A percentile compares a stretch with the other conserved stretches of the same genome.
Evolutionary conservation across 2,329 filamentous ascomycete genomes (phyloP).

Genomic region (Neofusicoccum cordaticola): DNA sequence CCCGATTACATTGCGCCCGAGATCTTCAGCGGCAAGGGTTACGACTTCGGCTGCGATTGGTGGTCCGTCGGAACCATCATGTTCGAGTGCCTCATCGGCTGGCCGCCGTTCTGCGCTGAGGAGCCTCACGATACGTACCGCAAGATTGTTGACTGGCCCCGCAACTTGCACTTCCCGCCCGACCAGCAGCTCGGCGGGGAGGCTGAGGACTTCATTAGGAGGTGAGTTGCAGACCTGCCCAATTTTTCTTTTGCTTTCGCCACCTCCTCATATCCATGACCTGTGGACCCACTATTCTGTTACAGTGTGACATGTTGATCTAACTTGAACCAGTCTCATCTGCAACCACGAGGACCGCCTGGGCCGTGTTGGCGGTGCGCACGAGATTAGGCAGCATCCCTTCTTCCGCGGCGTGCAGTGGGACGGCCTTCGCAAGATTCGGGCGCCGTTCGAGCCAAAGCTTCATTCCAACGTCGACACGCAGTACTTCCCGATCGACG

Average conservation of each 20-base stretch:
- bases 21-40: slow-evolving; percentile 95
- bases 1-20: slow-evolving; percentile 98
- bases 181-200: slow-evolving; percentile 86
- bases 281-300: background rate
- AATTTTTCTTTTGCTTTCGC: slow-evolving; percentile 19
- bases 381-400: slow-evolving; percentile 87
- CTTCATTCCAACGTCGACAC: slow-evolving; percentile 92
- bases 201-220: slow-evolving; percentile 88
- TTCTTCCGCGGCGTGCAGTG: slow-evolving; percentile 98
- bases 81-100: slow-evolving; percentile 98
- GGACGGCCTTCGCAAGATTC: slow-evolving; percentile 85
- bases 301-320: slow-evolving; percentile 21
- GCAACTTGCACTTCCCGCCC: slow-evolving; percentile 93
- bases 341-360: slow-evolving; percentile 92
- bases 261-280: background rate
- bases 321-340: slow-evolving; percentile 63
- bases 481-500: slow-evolving; percentile 97
- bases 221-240: slow-evolving; percentile 52
- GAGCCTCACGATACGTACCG: slow-evolving; percentile 97
- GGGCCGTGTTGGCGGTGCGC: slow-evolving; percentile 74
- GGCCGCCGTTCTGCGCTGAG: slow-evolving; percentile 98
- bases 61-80: slow-evolving; percentile 99
- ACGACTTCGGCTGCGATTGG: slow-evolving; percentile 97
- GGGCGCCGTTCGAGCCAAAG: slow-evolving; percentile 93
- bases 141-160: slow-evolving; percentile 98